Percentiles rank a stretch among this genome's conserved stretches.
Conservation (phyloP, 352 stramenopile genomes). For the Pythium volutum region DNA sequence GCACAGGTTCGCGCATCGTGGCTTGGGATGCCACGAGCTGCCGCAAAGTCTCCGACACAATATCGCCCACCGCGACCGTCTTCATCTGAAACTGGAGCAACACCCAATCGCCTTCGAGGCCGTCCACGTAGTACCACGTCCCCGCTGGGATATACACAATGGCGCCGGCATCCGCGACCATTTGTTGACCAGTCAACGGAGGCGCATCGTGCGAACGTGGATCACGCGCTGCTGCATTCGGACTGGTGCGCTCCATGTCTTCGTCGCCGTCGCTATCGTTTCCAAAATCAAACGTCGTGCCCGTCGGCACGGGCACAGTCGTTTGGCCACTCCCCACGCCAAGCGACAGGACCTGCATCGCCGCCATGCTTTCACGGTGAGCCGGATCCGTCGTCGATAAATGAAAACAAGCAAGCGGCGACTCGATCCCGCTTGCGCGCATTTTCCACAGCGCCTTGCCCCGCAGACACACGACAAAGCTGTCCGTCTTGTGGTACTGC, state of each 20-base stretch:
- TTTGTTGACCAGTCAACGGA: neutral
- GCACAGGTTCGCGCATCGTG: neutral
- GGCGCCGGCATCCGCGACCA: slow-evolving; percentile 31
- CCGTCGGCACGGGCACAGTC: neutral
- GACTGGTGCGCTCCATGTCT: neutral
- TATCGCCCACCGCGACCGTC: slow-evolving; percentile 22
- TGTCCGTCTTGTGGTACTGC: slow-evolving; percentile 40
- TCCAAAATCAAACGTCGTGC: slow-evolving; percentile 26
- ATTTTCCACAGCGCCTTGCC: slow-evolving; percentile 34
- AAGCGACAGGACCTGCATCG: neutral
- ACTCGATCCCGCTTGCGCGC: slow-evolving; percentile 19
- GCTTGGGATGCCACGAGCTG: slow-evolving; percentile 26
- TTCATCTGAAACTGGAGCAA: slow-evolving; percentile 50
- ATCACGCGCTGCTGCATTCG: neutral
- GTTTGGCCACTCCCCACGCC: slow-evolving; percentile 1
- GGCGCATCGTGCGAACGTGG: neutral
- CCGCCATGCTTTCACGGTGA: neutral
- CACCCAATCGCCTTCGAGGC: slow-evolving; percentile 16
- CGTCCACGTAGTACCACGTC: slow-evolving; percentile 42
- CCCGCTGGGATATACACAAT: slow-evolving; percentile 53
- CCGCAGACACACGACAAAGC: slow-evolving; percentile 38
- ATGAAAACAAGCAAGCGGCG: slow-evolving; percentile 31
- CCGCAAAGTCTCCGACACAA: slow-evolving; percentile 27
- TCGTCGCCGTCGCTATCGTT: slow-evolving; percentile 21
- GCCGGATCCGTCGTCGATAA: neutral